Evolutionary conservation across 2,329 filamentous ascomycete genomes (phyloP), one percentile per base, ranked within the genome.

Genomic region (Paraconiothyrium brasiliense): DNA sequence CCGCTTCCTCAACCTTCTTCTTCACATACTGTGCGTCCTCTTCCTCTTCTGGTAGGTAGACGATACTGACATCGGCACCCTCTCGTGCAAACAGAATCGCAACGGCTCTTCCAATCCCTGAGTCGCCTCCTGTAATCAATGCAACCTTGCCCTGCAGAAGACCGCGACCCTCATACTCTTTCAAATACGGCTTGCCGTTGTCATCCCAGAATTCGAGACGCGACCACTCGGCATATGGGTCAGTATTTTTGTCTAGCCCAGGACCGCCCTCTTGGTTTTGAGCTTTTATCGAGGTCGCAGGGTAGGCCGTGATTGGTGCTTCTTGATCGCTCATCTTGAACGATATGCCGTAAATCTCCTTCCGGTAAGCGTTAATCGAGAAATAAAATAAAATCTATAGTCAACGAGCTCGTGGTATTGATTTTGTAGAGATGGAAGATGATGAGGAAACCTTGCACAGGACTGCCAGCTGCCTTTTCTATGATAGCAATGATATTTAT

Each of bases 41-140:
- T 73, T 94, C 87, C 76, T 94, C 92, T 39, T 90, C 86, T 0
- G 89, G 87, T 1, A 93, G 82, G 70, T 94, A 92, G 7, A 86
- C 85, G 66, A 94, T 92, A 58, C 90, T 82, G 27, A 85, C 86
- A 61, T 90, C 87, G 14, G 90, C 91, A 4, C 91, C 92, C 77
- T 94, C 92, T 83, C 92, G 89, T 35, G 91, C 91, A 67, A 90
- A 94, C 0, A 94, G 81, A 16, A 93, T 84, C 0, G 92, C 90
- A 0, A 89, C 86, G 1, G 91, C 88, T 24, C 90, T 86, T 10
- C 92, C 91, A 64, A 94, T 94, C 2, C 91, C 91, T 9, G 86
- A 89, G 76, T 94, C 91, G 2, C 91, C 91, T 20, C 91, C 91
- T 0, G 92, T 94, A 71, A 94, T 93, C 59, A 94, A 78, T 2